These are phyloP conservation scores for Xylaria telfairii DNA, from an alignment of 495 filamentous ascomycete genomes.

Conservation along the genomic window DNA sequence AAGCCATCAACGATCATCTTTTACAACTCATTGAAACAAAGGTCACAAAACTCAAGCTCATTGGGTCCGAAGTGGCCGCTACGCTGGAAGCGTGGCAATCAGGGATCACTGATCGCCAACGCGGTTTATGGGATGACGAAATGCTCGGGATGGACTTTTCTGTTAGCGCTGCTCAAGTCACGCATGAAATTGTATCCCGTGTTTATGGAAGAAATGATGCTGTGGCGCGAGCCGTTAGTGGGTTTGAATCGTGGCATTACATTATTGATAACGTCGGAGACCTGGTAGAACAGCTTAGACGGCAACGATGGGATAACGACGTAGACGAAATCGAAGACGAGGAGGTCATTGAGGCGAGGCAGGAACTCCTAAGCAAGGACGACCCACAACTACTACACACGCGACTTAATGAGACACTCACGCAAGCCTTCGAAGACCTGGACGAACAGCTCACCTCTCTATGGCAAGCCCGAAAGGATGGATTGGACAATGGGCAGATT, in stretches of 20 bases:
- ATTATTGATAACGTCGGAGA: slow-evolving; percentile 65
- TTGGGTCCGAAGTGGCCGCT: slow-evolving; percentile 63
- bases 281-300: slow-evolving; percentile 69
- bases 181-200: slow-evolving; percentile 51
- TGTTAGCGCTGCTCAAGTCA: slow-evolving; percentile 50
- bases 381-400: slow-evolving; percentile 72
- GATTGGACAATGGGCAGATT: slow-evolving; percentile 56
- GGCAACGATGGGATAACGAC: slow-evolving; percentile 77
- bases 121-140: slow-evolving; percentile 67
- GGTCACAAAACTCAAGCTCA: slow-evolving; percentile 60
- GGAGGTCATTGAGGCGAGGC: slow-evolving; percentile 69
- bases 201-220: slow-evolving; percentile 70
- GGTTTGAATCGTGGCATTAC: slow-evolving; percentile 72
- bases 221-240: slow-evolving; percentile 62
- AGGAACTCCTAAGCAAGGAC: slow-evolving; percentile 69
- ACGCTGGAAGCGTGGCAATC: slow-evolving; percentile 60
- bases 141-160: slow-evolving; percentile 53
- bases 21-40: slow-evolving; percentile 63
- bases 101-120: slow-evolving; percentile 51
- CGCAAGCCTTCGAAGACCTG: slow-evolving; percentile 63
- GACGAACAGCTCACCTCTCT: slow-evolving; percentile 58
- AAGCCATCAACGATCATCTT: slow-evolving; percentile 70
- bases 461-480: slow-evolving; percentile 52
- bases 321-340: slow-evolving; percentile 78
- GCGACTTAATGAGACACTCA: slow-evolving; percentile 62